phyloP scores from a whole-genome alignment of 345 rosid genomes.

The Turnera subulata region DNA sequence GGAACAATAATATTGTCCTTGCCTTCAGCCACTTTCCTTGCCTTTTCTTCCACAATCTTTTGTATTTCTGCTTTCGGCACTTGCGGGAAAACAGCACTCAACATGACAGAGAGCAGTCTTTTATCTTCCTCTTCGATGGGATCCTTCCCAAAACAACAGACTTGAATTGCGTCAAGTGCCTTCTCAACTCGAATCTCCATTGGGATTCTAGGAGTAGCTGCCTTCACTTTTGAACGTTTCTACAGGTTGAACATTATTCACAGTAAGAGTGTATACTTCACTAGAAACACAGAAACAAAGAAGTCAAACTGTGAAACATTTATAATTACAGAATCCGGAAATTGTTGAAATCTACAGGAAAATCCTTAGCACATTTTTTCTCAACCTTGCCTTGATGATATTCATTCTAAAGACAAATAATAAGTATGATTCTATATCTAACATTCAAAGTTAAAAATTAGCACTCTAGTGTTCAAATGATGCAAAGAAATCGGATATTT shows the following conservation, averaged over 20 bases:
- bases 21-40: constrained; percentile 57
- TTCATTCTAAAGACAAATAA: too few relatives aligned
- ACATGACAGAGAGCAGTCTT: constrained; percentile 53
- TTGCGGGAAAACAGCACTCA: constrained; percentile 65
- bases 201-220: constrained; percentile 52
- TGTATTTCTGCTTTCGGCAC: constrained; percentile 45
- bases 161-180: constrained; percentile 80
- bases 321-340: too few relatives aligned
- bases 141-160: constrained; percentile 75
- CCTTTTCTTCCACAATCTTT: constrained; percentile 62
- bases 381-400: too few relatives aligned
- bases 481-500: too few relatives aligned
- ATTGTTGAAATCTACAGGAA: too few relatives aligned
- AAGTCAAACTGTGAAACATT: too few relatives aligned
- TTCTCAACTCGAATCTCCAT: constrained; percentile 76
- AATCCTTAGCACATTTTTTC: too few relatives aligned
- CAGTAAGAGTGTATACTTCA: background rate
- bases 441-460: too few relatives aligned
- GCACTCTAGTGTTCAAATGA: too few relatives aligned
- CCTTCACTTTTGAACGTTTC: constrained; percentile 72
- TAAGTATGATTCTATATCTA: too few relatives aligned
- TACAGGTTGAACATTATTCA: constrained; percentile 26
- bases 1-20: constrained; percentile 36
- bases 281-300: background rate
- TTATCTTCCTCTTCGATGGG: constrained; percentile 73